Evolutionary conservation across 306 rosid species (phyloP).

Genomic region (Cucurbita maxima): DNA sequence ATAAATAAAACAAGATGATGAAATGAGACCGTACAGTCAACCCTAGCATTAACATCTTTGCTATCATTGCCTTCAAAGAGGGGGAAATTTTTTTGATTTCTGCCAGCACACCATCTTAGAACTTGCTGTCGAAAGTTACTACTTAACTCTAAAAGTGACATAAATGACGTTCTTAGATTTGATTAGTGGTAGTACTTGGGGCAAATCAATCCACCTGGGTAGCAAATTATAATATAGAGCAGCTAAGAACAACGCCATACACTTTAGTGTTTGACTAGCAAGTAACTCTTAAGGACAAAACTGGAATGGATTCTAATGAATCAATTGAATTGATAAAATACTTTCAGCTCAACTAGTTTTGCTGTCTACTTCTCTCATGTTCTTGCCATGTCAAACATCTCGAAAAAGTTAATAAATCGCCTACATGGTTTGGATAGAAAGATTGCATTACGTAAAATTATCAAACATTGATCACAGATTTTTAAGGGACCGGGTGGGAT

Average conservation of each 20-base stretch:
- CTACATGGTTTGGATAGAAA: neutral
- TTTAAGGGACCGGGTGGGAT: neutral
- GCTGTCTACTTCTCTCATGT: neutral
- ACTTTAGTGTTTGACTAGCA: neutral
- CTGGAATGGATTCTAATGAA: neutral
- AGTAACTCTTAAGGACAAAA: neutral
- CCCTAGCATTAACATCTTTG: neutral
- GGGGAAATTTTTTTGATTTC: neutral
- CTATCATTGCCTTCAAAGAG: neutral
- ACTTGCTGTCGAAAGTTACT: slow-evolving; percentile 1
- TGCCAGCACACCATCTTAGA: neutral
- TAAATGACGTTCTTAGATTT: neutral
- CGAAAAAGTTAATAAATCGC: too few species aligned
- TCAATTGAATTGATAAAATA: neutral
- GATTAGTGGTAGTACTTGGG: neutral
- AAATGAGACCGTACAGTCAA: neutral
- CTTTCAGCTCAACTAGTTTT: neutral
- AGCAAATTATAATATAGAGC: neutral
- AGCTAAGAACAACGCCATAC: neutral
- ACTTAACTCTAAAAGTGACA: neutral
- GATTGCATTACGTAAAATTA: neutral
- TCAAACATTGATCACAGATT: neutral
- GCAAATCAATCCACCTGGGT: neutral
- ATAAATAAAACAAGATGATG: neutral
- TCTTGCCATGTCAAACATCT: neutral